These are phyloP conservation scores for Acorus gramineus DNA, from an alignment of 106 monocot species.

Conservation along the genomic window DNA sequence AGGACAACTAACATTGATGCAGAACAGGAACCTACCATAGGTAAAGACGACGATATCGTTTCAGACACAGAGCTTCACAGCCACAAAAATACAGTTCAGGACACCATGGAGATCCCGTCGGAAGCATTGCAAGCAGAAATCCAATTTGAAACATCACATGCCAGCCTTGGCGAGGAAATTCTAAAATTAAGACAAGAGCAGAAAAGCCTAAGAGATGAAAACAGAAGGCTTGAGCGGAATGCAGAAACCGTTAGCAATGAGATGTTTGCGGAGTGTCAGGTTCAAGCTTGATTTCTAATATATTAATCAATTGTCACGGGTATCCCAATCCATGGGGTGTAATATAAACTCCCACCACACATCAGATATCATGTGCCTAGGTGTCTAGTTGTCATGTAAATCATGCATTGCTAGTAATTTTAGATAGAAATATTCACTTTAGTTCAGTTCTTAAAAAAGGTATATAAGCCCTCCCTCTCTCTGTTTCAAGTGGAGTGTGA, in stretches of 20 bases:
- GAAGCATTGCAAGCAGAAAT: background rate
- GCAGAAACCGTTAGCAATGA: conserved; percentile 89
- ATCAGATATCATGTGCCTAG: too few species aligned
- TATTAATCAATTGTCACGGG: too few species aligned
- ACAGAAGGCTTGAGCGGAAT: conserved; percentile 80
- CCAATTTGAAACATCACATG: conserved; percentile 8
- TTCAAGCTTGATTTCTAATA: conserved; percentile 1
- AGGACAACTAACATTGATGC: background rate
- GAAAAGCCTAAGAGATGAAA: conserved; percentile 51
- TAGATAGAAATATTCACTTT: too few species aligned
- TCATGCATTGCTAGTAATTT: too few species aligned
- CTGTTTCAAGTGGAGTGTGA: too few species aligned
- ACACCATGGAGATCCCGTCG: conserved; percentile 13
- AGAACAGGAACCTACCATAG: conserved; percentile 6
- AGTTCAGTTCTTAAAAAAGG: too few species aligned
- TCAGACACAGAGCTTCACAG: background rate
- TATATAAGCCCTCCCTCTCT: too few species aligned
- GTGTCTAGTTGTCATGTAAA: too few species aligned
- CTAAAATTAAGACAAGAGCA: conserved; percentile 60
- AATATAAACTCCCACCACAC: too few species aligned
- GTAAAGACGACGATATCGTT: conserved; percentile 1
- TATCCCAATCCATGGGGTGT: too few species aligned
- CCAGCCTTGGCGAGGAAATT: conserved; percentile 54
- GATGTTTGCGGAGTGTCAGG: conserved; percentile 99
- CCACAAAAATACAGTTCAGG: conserved; percentile 6